phyloP scores from a whole-genome alignment of 805 yeast genomes.

The Yarrowia keelungensis region DNA sequence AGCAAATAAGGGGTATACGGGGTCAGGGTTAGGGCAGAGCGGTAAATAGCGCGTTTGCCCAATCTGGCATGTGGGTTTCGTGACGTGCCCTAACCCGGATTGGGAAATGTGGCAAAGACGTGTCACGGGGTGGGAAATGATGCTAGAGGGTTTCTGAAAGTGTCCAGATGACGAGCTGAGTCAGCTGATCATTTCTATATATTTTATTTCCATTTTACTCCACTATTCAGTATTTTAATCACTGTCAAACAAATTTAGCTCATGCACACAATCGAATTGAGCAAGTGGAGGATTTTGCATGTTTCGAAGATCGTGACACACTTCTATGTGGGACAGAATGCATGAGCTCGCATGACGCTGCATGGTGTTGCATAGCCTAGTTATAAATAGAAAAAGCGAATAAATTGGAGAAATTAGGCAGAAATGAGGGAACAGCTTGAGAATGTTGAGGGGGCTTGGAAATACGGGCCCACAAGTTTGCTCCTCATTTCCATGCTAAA shows the following conservation, averaged over 20 bases:
- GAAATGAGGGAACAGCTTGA: too few species aligned
- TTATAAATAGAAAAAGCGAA: not conserved
- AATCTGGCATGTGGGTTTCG: constrained; percentile 2
- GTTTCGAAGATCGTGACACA: constrained; percentile 21
- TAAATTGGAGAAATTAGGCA: not conserved
- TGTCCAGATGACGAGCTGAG: too few species aligned
- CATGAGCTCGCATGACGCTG: not conserved
- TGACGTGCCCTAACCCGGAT: constrained; percentile 18
- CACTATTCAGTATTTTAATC: not conserved
- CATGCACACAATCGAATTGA: not conserved
- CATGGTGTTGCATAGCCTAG: not conserved
- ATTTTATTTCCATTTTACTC: not conserved
- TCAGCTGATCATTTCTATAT: too few species aligned
- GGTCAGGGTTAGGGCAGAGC: constrained; percentile 5
- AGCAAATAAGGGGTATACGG: constrained; percentile 14
- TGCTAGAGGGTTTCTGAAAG: not conserved
- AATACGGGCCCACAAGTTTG: too few species aligned
- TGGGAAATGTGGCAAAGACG: too few species aligned
- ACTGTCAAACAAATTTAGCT: too few species aligned
- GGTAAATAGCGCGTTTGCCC: constrained; percentile 3
- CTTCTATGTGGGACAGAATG: constrained; percentile 4
- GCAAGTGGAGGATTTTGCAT: constrained; percentile 10
- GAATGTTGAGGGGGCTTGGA: too few species aligned
- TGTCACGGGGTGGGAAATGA: not conserved
- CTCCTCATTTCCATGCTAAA: too few species aligned